Conservation (phyloP, 2,329 filamentous ascomycete genomes). For the Elsinoe perseae region DNA sequence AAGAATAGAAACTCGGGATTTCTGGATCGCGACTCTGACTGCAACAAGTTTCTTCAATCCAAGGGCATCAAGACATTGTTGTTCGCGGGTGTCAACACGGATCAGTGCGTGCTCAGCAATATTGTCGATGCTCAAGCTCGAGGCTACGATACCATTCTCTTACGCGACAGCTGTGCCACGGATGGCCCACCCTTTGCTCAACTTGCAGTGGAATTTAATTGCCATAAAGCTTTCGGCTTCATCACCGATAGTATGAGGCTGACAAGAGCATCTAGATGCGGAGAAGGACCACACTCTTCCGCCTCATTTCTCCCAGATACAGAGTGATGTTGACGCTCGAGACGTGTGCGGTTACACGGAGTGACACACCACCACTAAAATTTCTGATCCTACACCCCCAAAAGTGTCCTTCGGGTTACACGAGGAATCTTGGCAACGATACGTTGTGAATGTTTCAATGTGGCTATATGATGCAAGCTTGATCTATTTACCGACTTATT, state of each 20-base stretch:
- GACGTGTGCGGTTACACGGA: too few species aligned
- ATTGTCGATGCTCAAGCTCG: conserved; percentile 48
- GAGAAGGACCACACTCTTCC: too few species aligned
- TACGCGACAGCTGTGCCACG: conserved; percentile 49
- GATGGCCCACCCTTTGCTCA: conserved; percentile 36
- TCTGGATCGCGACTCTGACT: conserved; percentile 40
- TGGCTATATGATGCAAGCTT: too few species aligned
- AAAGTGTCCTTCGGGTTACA: too few species aligned
- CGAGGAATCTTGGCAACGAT: too few species aligned
- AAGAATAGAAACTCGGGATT: conserved; percentile 55
- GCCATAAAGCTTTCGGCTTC: conserved; percentile 29
- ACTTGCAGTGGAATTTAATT: conserved; percentile 31
- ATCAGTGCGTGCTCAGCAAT: conserved; percentile 49
- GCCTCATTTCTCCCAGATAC: too few species aligned
- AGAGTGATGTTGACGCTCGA: too few species aligned
- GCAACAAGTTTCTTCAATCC: conserved; percentile 37
- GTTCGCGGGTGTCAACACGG: conserved; percentile 54
- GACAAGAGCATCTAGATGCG: conserved; percentile 20
- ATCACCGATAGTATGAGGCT: conserved; percentile 25
- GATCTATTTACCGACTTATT: too few species aligned
- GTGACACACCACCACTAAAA: too few species aligned
- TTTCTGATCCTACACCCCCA: too few species aligned
- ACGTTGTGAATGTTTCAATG: too few species aligned
- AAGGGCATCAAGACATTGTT: conserved; percentile 43
- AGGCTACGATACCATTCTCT: conserved; percentile 49